These are phyloP conservation scores for Elaeis oleifera DNA, from an alignment of 202 grass and related monocot species.

Conservation along the genomic window DNA sequence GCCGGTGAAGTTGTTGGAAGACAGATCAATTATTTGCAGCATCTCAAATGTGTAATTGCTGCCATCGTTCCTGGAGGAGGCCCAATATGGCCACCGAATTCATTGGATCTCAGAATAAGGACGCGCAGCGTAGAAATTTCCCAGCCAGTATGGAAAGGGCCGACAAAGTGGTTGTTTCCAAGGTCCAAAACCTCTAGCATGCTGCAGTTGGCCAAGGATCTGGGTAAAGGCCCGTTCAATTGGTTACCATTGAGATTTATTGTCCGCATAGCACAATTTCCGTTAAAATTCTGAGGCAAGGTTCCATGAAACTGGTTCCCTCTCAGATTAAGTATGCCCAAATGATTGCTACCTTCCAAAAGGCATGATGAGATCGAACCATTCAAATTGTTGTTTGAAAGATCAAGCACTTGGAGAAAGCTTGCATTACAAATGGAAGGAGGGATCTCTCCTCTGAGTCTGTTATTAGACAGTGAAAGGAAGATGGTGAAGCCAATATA, in stretches of 20 bases:
- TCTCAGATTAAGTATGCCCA: conserved; percentile 30
- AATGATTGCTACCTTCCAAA: background rate
- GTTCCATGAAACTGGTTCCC: conserved; percentile 33
- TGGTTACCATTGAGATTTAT: conserved; percentile 25
- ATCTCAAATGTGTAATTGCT: conserved; percentile 11
- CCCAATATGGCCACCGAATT: conserved; percentile 25
- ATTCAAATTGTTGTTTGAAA: conserved; percentile 48
- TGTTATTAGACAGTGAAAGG: conserved; percentile 33
- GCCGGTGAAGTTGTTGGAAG: conserved; percentile 43
- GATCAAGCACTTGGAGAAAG: conserved; percentile 27
- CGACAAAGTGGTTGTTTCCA: conserved; percentile 37
- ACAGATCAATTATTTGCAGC: conserved; percentile 41
- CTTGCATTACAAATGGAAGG: conserved; percentile 33
- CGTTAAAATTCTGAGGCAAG: conserved; percentile 19
- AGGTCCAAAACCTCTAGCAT: conserved; percentile 36
- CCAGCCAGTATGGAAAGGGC: conserved; percentile 37
- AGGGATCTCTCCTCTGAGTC: conserved; percentile 27
- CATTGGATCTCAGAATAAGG: conserved; percentile 41
- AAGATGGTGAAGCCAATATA: background rate
- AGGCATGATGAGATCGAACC: conserved; percentile 39
- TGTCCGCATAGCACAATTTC: conserved; percentile 17
- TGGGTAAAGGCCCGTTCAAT: conserved; percentile 26
- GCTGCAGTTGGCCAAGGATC: conserved; percentile 9
- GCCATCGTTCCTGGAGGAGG: background rate
- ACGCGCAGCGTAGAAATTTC: conserved; percentile 29